Conservation (phyloP, 345 rosid genomes). For the Populus alba region DNA sequence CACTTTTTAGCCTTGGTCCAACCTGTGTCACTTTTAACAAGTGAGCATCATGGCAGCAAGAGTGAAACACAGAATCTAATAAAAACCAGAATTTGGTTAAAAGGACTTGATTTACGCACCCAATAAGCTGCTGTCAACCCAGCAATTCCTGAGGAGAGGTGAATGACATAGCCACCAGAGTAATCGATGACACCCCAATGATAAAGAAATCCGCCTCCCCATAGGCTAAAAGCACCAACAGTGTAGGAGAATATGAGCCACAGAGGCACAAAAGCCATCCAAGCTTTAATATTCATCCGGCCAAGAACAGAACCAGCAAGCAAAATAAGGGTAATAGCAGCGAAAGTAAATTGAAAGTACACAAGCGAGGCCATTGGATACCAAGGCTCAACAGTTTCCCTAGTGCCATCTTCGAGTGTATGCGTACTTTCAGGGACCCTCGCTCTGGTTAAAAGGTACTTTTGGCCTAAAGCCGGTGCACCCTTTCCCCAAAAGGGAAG, state of each 20-base stretch:
- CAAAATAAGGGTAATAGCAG: slow-evolving; percentile 27
- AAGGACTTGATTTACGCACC: not conserved
- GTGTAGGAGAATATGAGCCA: slow-evolving; percentile 32
- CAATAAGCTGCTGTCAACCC: slow-evolving; percentile 32
- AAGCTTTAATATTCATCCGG: slow-evolving; percentile 30
- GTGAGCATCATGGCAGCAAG: not conserved
- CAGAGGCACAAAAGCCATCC: slow-evolving; percentile 34
- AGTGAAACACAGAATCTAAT: not conserved
- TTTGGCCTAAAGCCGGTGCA: slow-evolving; percentile 24
- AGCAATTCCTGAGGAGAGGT: slow-evolving; percentile 29
- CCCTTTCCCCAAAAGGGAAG: slow-evolving; percentile 30
- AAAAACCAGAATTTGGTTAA: not conserved
- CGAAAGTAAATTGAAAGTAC: slow-evolving; percentile 33
- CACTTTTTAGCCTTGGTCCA: slow-evolving; percentile 75
- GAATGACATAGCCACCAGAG: slow-evolving; percentile 31
- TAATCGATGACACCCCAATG: slow-evolving; percentile 33
- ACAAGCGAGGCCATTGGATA: slow-evolving; percentile 21
- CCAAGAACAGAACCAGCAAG: slow-evolving; percentile 31
- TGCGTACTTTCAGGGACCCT: slow-evolving; percentile 17
- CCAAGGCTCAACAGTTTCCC: slow-evolving; percentile 4
- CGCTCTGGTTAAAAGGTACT: slow-evolving; percentile 14
- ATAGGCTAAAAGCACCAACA: slow-evolving; percentile 33
- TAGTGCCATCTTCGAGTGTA: not conserved
- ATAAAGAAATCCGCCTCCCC: slow-evolving; percentile 29
- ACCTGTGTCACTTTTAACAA: slow-evolving; percentile 42